Percentiles rank a stretch among this genome's conserved stretches.
Evolutionary conservation across 352 stramenopile genomes (phyloP).

Genomic region (Phytopythium helicoides): DNA sequence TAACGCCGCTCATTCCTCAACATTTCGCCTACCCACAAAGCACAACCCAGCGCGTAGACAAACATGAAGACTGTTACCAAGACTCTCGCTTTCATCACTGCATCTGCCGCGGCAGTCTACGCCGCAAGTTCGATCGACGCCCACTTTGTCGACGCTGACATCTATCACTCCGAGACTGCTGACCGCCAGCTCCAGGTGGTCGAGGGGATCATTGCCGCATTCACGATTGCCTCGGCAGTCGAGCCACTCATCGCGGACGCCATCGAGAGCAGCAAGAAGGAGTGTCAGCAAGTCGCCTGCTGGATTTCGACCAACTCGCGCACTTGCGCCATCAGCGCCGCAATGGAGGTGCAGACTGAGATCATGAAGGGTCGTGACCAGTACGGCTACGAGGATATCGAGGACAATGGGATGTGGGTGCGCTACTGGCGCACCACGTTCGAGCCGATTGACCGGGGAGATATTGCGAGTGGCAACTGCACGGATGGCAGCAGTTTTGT

Average conservation of each 20-base stretch:
- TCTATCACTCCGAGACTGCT: not conserved
- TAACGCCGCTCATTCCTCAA: no score
- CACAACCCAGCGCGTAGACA: no score
- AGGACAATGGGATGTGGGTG: not conserved
- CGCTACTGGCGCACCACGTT: conserved; percentile 4
- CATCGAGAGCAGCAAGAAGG: conserved; percentile 3
- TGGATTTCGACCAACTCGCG: not conserved
- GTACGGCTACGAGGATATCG: not conserved
- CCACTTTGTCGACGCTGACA: not conserved
- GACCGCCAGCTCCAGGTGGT: conserved; percentile 1
- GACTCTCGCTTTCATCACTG: no score
- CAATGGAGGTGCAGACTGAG: not conserved
- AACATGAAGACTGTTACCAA: no score
- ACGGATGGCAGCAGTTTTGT: not conserved
- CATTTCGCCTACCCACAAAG: no score
- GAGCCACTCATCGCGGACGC: not conserved
- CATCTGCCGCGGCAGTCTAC: no score
- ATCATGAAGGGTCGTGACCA: not conserved
- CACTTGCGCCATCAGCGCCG: not conserved
- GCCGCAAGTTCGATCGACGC: no score
- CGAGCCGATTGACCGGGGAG: not conserved
- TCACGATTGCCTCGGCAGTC: not conserved
- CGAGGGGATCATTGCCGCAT: not conserved
- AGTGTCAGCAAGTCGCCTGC: conserved; percentile 2
- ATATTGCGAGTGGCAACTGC: not conserved